Evolutionary conservation across 345 rosid species (phyloP).

Genomic region (Hibiscus mutabilis): DNA sequence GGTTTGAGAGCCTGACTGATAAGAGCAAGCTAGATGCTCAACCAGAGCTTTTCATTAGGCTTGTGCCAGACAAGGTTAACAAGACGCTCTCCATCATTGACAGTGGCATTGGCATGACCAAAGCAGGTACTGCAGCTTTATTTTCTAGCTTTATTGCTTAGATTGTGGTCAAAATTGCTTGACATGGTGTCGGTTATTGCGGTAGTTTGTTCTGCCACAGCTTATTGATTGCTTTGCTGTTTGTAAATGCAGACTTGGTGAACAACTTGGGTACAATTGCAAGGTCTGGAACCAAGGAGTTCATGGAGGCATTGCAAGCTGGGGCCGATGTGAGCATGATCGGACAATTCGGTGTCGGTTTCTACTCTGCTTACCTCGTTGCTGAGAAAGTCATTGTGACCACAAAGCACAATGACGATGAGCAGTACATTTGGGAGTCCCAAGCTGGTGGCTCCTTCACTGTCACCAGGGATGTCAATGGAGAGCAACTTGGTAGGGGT

Average conservation of each 20-base stretch:
- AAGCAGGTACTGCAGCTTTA: constrained; percentile 44
- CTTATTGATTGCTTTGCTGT: background rate
- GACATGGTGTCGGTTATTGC: no score
- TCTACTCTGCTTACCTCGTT: constrained; percentile 89
- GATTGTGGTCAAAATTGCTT: no score
- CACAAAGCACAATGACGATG: constrained; percentile 76
- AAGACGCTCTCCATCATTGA: constrained; percentile 69
- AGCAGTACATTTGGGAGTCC: constrained; percentile 87
- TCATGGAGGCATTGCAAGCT: constrained; percentile 87
- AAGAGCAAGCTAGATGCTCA: constrained; percentile 88
- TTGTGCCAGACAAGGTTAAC: constrained; percentile 68
- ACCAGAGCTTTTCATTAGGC: constrained; percentile 68
- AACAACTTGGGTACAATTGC: constrained; percentile 91
- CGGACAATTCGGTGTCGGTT: constrained; percentile 89
- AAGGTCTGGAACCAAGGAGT: constrained; percentile 87
- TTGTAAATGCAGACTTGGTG: constrained; percentile 45
- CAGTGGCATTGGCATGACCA: constrained; percentile 84
- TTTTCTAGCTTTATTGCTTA: no score
- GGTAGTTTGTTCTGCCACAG: background rate
- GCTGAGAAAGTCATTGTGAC: constrained; percentile 81
- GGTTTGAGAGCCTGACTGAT: constrained; percentile 72
- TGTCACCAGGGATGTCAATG: constrained; percentile 59
- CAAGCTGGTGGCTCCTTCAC: constrained; percentile 95
- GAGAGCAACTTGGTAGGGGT: constrained; percentile 88
- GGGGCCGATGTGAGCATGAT: constrained; percentile 98